These are phyloP conservation scores for Jackrogersella minutella DNA, from an alignment of 495 filamentous ascomycete genomes.

Conservation along the genomic window DNA sequence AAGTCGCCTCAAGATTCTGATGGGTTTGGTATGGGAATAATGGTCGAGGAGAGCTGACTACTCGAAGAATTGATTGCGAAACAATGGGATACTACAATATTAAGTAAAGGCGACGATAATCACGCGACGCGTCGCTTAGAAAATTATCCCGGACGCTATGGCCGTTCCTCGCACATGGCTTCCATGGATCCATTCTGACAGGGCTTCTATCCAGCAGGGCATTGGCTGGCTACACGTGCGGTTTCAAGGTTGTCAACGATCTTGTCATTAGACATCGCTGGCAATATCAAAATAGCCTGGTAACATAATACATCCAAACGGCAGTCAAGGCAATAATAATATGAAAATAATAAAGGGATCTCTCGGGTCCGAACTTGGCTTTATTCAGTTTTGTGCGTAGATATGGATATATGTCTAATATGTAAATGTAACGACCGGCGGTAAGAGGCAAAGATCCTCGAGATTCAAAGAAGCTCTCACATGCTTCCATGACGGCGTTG, in stretches of 20 bases:
- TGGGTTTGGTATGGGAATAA: not conserved
- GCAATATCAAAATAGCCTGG: not conserved
- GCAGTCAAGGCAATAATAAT: not conserved
- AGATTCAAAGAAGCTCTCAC: slow-evolving; percentile 58
- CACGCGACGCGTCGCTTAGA: not conserved
- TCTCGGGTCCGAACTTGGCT: not conserved
- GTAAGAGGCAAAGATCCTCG: slow-evolving; percentile 65
- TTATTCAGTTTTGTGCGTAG: not conserved
- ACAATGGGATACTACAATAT: not conserved
- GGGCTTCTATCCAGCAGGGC: not conserved
- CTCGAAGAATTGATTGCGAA: not conserved
- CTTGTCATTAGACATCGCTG: not conserved
- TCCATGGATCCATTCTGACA: not conserved
- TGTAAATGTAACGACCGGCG: slow-evolving; percentile 65
- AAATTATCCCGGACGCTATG: not conserved
- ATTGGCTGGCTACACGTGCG: not conserved
- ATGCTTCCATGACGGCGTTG: slow-evolving; percentile 68
- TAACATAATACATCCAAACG: not conserved
- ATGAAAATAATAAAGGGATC: not conserved
- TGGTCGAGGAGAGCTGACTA: not conserved
- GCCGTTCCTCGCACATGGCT: not conserved
- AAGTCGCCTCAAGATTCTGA: not conserved
- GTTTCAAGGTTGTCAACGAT: not conserved
- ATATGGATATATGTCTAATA: not conserved
- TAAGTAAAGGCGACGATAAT: not conserved